phyloP scores from a whole-genome alignment of 768 basidiomycete genomes.

The Mrakia frigida region DNA sequence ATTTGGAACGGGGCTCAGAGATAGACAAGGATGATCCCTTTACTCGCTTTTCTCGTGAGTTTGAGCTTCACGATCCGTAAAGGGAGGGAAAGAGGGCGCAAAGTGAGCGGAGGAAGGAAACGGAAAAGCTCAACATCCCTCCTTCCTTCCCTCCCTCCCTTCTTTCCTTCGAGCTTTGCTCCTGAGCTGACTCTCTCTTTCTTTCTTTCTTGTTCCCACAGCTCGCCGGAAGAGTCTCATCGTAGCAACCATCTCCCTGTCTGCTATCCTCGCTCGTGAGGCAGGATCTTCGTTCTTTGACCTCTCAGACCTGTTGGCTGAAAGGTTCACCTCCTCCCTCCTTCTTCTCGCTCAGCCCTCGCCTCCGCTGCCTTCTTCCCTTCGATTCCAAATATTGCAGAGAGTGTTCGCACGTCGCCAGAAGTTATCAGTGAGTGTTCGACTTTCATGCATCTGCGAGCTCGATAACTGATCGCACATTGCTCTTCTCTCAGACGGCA shows the following conservation, averaged over 20 bases:
- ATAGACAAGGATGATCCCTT: too few relatives aligned
- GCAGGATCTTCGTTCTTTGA: conserved; percentile 3
- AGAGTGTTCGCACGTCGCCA: conserved; percentile 57
- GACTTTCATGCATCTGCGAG: too few relatives aligned
- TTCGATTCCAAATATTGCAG: conserved; percentile 49
- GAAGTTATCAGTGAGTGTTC: conserved; percentile 49
- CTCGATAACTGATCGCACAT: too few relatives aligned
- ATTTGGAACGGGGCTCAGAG: too few relatives aligned
- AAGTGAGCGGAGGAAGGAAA: not conserved
- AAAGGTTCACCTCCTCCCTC: not conserved
- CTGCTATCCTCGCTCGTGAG: conserved; percentile 62
- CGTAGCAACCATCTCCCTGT: conserved; percentile 56
- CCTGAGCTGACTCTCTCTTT: not conserved
- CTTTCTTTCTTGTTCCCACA: not conserved
- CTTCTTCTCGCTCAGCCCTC: not conserved
- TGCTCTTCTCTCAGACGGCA: not conserved
- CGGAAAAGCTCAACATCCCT: not conserved
- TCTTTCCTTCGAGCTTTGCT: not conserved
- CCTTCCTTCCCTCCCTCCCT: not conserved
- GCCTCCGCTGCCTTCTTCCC: conserved; percentile 16
- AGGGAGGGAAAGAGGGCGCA: too few relatives aligned
- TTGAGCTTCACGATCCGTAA: too few relatives aligned
- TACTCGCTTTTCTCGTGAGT: too few relatives aligned
- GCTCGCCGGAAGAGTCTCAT: conserved; percentile 51
- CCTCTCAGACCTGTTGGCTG: too few relatives aligned